Base-by-base conservation (phyloP, 208 protist species). In the Wallacemonas sp. region DNA sequence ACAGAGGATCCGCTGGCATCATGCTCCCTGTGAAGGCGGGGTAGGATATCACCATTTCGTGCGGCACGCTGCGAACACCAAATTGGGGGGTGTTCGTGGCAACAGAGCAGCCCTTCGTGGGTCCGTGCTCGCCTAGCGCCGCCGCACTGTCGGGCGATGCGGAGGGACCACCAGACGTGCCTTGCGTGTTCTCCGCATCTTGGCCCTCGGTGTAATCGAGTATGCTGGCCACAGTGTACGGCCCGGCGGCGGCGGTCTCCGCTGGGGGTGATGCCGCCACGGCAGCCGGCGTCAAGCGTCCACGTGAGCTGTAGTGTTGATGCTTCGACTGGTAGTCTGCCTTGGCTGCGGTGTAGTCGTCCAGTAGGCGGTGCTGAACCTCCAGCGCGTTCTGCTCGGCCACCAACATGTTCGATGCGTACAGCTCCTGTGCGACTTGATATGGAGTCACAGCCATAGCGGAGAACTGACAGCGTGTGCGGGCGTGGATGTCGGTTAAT, bases 301-400 rank as follows among this genome's bases (percentile, higher is more conserved):
- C 64, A 46, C 72, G 76, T 3, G 71, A 55, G 41, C 58, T 69
- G 34, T 77, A 69, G 56, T 72, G 71, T 24, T 80, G 61, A 54
- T 80, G 71, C 22, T 39, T 27, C 2, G 70, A 34, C 34, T 82
- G 39, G 56, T 86, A 81, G 22, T 86, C 72, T 24, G 28, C 31
- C 54, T 80, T 82, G 21, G 80, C 71, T n/a, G 63, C 39, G 8
- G 78, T 49, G 60, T 82, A 86, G 22, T 65, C 62, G 4, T 53
- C 54, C 22, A 39, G n/a, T 22, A 55, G 39, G 36, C 31, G 30
- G 9, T 55, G 39, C 61, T 66, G 31, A 5, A 36, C 44, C 6
- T 51, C 44, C 6, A 47, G 45, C 11, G 70, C 78, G 28, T 84
- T 68, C 38, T 78, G 77, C 56, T 87, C 75, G 9, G 76, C 75